Evolutionary conservation across 805 yeast species (phyloP), one percentile per base, ranked within the genome.

Genomic region (Saccharomyces eubayanus): DNA sequence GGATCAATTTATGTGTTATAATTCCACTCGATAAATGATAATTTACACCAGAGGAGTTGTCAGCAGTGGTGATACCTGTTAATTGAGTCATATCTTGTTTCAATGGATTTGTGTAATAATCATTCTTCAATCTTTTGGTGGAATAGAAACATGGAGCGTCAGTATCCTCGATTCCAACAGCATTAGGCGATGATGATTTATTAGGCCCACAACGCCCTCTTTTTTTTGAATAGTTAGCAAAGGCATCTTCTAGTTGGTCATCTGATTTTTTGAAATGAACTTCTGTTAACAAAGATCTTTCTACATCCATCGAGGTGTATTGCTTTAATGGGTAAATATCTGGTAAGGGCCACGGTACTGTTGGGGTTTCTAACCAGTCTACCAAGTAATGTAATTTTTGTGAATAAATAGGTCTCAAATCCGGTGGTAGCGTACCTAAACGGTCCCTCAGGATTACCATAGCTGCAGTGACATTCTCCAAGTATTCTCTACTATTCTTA

Each of bases 361-460:
- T 54, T 4, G 69, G 73, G 46, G 78, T 70, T 45, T 74, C 74
- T 31, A 89, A 72, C 83, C 91, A 89, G 31, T 77, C 77, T 1
- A 74, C 70, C 51, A 91, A 72, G 62, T 81, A 87, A 6, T 75
- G 74, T 58, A 90, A 74, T 54, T 84, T 79, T 59, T 83, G 84
- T 43, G 81, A 74, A 67, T 85, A 89, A 21, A 87, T 80, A 14
- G 94, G 91, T 64, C 87, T 77, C 49, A 89, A 67, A 62, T 84
- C 94, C 0, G 89, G 85, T 1, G 96, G 94, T 47, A 92, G 67
- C 49, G 79, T 79, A 6, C 98, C 98, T 12, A 86, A 89, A 55
- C 84, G 77, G 58, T 87, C 96, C 61, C 96, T 73, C 51, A 89
- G 69, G 30, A 90, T 88, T 3, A 90, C 96, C 20, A 86, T 77